Evolutionary conservation across 306 rosid species (phyloP).

Genomic region (Malus sieversii): DNA sequence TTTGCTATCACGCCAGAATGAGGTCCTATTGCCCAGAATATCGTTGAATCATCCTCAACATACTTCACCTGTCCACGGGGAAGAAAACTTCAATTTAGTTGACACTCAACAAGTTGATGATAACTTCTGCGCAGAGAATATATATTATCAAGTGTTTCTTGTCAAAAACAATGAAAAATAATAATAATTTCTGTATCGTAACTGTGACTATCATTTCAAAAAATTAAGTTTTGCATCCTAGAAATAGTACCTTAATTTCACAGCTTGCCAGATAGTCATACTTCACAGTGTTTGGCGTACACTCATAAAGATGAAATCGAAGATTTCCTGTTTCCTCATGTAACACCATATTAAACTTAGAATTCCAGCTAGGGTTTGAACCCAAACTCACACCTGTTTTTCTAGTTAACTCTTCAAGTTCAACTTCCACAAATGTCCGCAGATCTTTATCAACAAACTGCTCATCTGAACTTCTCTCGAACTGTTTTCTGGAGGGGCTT

Average conservation of each 20-base stretch:
- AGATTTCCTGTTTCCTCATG: slow-evolving; percentile 69
- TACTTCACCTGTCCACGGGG: slow-evolving; percentile 60
- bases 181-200: background rate
- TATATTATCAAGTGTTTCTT: background rate
- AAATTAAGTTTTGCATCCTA: background rate
- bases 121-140: background rate
- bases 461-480: slow-evolving; percentile 49
- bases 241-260: slow-evolving; percentile 68
- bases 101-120: slow-evolving; percentile 7
- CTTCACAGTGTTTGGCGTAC: slow-evolving; percentile 58
- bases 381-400: slow-evolving; percentile 61
- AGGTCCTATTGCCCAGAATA: slow-evolving; percentile 83
- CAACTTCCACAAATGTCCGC: slow-evolving; percentile 87
- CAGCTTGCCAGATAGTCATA: slow-evolving; percentile 81
- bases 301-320: slow-evolving; percentile 71
- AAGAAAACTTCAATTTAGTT: slow-evolving; percentile 16
- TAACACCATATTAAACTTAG: slow-evolving; percentile 87
- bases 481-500: slow-evolving; percentile 46
- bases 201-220: background rate
- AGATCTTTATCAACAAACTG: slow-evolving; percentile 47
- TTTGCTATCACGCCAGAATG: slow-evolving; percentile 74
- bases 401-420: slow-evolving; percentile 72
- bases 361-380: slow-evolving; percentile 79
- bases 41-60: slow-evolving; percentile 84
- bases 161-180: background rate